Percentiles rank a stretch among this genome's conserved stretches.
Evolutionary conservation across 78 protist genomes (phyloP).

Genomic region (Dictyostelium intermedium): DNA sequence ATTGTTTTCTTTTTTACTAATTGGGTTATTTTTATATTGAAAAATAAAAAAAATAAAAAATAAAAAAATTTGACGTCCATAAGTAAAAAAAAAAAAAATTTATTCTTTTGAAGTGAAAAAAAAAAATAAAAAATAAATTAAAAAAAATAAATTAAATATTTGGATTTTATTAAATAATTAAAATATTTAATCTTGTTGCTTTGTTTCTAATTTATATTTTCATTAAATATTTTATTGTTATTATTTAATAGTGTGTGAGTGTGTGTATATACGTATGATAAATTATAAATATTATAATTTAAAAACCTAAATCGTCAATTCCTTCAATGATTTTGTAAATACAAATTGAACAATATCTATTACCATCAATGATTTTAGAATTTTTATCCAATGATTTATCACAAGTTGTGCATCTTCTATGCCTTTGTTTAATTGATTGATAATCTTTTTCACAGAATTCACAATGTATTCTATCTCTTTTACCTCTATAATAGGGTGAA

Average conservation of each 20-base stretch:
- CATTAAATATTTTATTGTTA: too few relatives aligned
- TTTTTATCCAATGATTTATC: constrained; percentile 35
- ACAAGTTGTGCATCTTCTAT: constrained; percentile 53
- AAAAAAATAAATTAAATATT: too few relatives aligned
- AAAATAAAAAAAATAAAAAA: background rate
- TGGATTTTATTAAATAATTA: too few relatives aligned
- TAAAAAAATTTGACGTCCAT: background rate
- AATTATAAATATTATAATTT: too few relatives aligned
- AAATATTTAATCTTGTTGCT: too few relatives aligned
- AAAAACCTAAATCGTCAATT: constrained; percentile 57
- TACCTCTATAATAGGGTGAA: constrained; percentile 16
- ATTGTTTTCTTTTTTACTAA: background rate
- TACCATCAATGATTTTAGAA: constrained; percentile 28
- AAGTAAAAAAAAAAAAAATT: too few relatives aligned
- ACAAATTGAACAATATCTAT: constrained; percentile 45
- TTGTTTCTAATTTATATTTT: too few relatives aligned
- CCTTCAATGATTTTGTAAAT: constrained; percentile 33
- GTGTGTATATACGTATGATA: too few relatives aligned
- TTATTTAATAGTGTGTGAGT: too few relatives aligned
- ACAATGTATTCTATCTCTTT: constrained; percentile 66
- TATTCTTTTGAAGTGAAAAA: too few relatives aligned
- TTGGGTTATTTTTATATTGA: too few relatives aligned
- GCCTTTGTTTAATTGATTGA: constrained; percentile 42
- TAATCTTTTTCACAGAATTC: constrained; percentile 64
- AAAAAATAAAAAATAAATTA: too few relatives aligned